Conservation (phyloP, 1,284 basidiomycete species). For the Boletus nobilissimus region DNA sequence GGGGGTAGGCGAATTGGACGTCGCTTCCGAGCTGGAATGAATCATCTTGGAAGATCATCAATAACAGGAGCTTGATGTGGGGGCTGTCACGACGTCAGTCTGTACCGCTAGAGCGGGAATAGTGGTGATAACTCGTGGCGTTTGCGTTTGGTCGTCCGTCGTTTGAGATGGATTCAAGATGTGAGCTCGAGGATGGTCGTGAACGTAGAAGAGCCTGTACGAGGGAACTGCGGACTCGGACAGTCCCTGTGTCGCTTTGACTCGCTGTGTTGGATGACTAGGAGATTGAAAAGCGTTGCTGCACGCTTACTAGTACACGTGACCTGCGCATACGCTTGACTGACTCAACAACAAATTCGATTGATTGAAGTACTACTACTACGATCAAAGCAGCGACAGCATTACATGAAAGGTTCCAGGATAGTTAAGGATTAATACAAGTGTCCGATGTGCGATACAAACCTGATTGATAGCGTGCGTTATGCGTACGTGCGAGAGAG, state of each 20-base stretch:
- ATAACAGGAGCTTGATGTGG: slow-evolving; percentile 4
- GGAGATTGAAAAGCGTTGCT: too few relatives aligned
- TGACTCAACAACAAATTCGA: too few relatives aligned
- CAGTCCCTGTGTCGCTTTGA: background rate
- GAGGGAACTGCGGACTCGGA: background rate
- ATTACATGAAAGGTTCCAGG: too few relatives aligned
- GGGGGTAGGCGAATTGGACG: slow-evolving; percentile 33
- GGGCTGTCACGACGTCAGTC: background rate
- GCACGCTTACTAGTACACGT: slow-evolving; percentile 16
- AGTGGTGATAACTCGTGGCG: background rate
- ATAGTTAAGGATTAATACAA: too few relatives aligned
- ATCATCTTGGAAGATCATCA: slow-evolving; percentile 31
- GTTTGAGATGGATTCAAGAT: background rate
- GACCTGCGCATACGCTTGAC: slow-evolving; percentile 6
- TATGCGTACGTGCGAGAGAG: too few relatives aligned
- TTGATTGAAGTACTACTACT: too few relatives aligned
- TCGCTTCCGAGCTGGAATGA: slow-evolving; percentile 42
- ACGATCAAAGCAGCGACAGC: too few relatives aligned
- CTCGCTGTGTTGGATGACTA: slow-evolving; percentile 11
- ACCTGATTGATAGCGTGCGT: too few relatives aligned
- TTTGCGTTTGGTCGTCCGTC: slow-evolving; percentile 1
- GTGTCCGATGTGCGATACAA: too few relatives aligned
- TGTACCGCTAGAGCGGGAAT: background rate
- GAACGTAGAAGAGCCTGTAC: slow-evolving; percentile 5
- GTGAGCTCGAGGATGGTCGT: background rate